Evolutionary conservation across 768 basidiomycete genomes (phyloP).

Genomic region (Pleurotus cornucopiae): DNA sequence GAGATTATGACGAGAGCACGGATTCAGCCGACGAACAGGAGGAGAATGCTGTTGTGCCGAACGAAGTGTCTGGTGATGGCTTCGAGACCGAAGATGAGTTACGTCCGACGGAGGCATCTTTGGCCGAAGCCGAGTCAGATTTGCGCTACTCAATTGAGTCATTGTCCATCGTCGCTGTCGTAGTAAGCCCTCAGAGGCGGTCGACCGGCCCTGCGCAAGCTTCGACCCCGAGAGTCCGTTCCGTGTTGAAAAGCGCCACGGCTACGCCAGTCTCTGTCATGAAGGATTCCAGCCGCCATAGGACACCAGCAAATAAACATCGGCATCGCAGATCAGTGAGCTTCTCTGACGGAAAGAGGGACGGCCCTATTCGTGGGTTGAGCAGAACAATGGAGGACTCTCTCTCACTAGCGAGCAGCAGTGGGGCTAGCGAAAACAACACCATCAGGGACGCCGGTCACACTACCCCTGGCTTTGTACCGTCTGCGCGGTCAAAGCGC

Average conservation of each 20-base stretch:
- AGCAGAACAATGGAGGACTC: constrained; percentile 33
- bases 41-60: constrained; percentile 24
- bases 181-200: constrained; percentile 10
- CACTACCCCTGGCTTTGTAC: constrained; percentile 31
- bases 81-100: constrained; percentile 16
- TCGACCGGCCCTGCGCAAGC: constrained; percentile 1
- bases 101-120: constrained; percentile 5
- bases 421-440: constrained; percentile 16
- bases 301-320: constrained; percentile 55
- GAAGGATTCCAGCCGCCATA: constrained; percentile 47
- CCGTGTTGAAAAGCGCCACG: constrained; percentile 37
- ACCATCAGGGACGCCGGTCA: constrained; percentile 8
- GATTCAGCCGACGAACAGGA: constrained; percentile 47
- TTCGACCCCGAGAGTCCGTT: constrained; percentile 35
- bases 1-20: constrained; percentile 38
- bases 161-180: constrained; percentile 3
- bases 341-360: constrained; percentile 91
- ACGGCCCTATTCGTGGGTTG: constrained; percentile 78
- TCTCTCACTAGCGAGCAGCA: constrained; percentile 19
- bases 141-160: constrained; percentile 6
- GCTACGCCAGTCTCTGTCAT: constrained; percentile 58
- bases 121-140: constrained; percentile 7
- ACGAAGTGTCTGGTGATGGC: constrained; percentile 31
- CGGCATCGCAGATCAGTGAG: constrained; percentile 89
- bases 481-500: constrained; percentile 71